These are phyloP conservation scores for Salvia sclarea DNA, from an alignment of 305 asterid species.

Conservation along the genomic window DNA sequence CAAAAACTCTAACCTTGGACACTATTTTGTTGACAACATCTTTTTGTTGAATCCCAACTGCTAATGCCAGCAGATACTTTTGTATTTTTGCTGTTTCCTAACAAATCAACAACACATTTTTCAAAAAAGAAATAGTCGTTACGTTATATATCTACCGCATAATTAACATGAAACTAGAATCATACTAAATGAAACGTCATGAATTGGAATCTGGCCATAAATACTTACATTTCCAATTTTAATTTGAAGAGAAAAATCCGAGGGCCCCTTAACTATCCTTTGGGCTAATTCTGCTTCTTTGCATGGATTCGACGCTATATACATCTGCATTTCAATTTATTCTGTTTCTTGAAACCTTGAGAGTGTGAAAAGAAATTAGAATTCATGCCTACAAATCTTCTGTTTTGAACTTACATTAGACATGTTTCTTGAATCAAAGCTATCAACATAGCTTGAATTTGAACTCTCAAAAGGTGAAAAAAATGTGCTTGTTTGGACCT, in stretches of 20 bases:
- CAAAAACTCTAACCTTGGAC: slow-evolving; percentile 35
- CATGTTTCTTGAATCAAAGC: slow-evolving; percentile 23
- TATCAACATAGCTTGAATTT: background rate
- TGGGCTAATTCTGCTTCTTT: slow-evolving; percentile 46
- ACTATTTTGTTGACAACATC: slow-evolving; percentile 37
- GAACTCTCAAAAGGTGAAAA: slow-evolving; percentile 6
- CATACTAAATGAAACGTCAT: too few species aligned
- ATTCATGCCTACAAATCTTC: slow-evolving; percentile 2
- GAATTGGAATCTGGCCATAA: background rate
- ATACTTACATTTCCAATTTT: slow-evolving; percentile 31
- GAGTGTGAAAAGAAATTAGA: background rate
- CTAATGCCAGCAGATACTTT: slow-evolving; percentile 39
- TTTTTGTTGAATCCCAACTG: slow-evolving; percentile 47
- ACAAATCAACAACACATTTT: slow-evolving; percentile 1
- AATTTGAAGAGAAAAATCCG: slow-evolving; percentile 32
- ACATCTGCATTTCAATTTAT: slow-evolving; percentile 36
- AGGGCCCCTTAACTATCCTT: slow-evolving; percentile 22
- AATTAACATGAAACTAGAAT: background rate
- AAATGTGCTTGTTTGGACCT: slow-evolving; percentile 12
- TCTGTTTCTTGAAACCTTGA: slow-evolving; percentile 21
- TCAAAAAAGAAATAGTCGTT: too few species aligned
- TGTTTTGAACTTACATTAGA: slow-evolving; percentile 25
- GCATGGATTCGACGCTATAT: slow-evolving; percentile 47
- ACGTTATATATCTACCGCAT: too few species aligned
- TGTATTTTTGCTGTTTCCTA: slow-evolving; percentile 35